Base-by-base conservation (phyloP, 2,329 filamentous ascomycete genomes). In the Fusarium heterosporum region DNA sequence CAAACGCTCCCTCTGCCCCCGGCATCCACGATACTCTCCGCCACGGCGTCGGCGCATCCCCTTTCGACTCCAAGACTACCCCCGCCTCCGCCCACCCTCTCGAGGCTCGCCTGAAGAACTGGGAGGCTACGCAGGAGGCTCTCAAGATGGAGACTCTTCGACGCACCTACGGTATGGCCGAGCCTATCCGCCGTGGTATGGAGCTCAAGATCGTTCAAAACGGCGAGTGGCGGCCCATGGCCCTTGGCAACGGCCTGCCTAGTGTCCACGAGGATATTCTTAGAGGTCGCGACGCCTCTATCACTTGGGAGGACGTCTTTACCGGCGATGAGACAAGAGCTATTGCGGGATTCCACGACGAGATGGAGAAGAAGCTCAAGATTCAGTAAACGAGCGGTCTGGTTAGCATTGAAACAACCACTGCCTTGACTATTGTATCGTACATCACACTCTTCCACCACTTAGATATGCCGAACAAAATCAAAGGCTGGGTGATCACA, bases 271-370 rank as follows among this genome's bases (percentile, higher is more conserved):
- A 93, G 83, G 95, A 98, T 78, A 93, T 99, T 66, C 81, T 99
- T 74, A 86, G 85, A 63, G 94, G 93, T 6, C 83, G 89, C 74
- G 96, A 98, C 77, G 82, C 86, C 28, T 90, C 87, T 73, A 84
- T 97, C 72, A 88, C 85, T 10, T 99, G 96, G 96, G 96, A 99
- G 85, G 96, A 98, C 82, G 89, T 99, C 19, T 98, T 90, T 77
- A 88, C 86, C 19, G 93, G 93, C 61, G 90, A 92, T 72, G 93
- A 95, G 79, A 85, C 88, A 77, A 86, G 89, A 73, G 85, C 87
- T 63, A 82, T 88, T 40, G 87, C 90, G 25, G 88, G 90, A 52
- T 89, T 97, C 80, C 93, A 97, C 73, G 90, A 93, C 57, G 95
- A 98, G 87, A 93, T 97, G 89, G 95, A 97, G 88, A 87, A 88